phyloP scores from a whole-genome alignment of 164 flowering plant species.

The Amborella trichopoda region DNA sequence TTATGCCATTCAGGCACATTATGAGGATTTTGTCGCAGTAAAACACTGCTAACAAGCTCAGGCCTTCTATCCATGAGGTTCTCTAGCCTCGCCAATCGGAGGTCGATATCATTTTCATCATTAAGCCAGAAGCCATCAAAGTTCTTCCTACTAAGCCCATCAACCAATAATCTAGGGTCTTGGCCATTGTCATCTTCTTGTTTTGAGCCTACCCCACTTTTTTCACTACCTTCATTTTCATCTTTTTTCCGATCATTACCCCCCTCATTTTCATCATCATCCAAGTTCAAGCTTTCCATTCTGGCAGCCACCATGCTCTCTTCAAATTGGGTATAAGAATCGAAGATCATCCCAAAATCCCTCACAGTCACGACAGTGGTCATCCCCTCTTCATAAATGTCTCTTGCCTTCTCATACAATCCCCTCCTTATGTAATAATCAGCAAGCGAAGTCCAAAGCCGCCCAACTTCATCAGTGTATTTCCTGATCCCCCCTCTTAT shows the following conservation, averaged over 20 bases:
- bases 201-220: conserved; percentile 12
- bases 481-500: conserved; percentile 92
- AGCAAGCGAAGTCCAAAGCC: conserved; percentile 88
- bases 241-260: no score
- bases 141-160: conserved; percentile 38
- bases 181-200: conserved; percentile 25
- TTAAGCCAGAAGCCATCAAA: conserved; percentile 62
- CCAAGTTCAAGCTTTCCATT: conserved; percentile 48
- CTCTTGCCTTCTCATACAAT: conserved; percentile 79
- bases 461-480: conserved; percentile 87
- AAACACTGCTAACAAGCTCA: conserved; percentile 83
- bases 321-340: conserved; percentile 79
- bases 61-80: conserved; percentile 79
- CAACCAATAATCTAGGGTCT: conserved; percentile 28
- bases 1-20: conserved; percentile 98
- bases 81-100: conserved; percentile 71
- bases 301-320: conserved; percentile 63
- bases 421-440: conserved; percentile 77
- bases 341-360: conserved; percentile 87
- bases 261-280: conserved; percentile 31
- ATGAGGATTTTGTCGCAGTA: conserved; percentile 92
- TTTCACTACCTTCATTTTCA: conserved; percentile 2
- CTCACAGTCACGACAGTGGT: conserved; percentile 75
- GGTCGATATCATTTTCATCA: conserved; percentile 68
- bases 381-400: conserved; percentile 91